phyloP scores from a whole-genome alignment of 495 filamentous ascomycete species.

The Hyaloscypha hepaticicola region DNA sequence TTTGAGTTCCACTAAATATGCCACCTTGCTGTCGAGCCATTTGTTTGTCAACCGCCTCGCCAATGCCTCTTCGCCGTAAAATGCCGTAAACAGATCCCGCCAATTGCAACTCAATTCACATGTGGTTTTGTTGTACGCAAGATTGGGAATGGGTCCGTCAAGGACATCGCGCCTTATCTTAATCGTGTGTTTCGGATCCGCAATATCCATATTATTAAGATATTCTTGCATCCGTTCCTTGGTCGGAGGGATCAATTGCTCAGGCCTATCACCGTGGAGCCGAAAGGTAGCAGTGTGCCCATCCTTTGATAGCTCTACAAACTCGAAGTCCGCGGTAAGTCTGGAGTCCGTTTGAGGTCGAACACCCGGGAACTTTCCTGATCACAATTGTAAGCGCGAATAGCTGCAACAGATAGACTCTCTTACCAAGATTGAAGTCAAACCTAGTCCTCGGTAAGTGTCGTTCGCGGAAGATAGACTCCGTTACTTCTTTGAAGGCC shows the following conservation, averaged over 20 bases:
- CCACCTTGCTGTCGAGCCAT: slow-evolving; percentile 5
- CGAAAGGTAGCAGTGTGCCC: neutral
- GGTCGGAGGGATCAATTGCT: neutral
- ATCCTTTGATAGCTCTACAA: slow-evolving; percentile 6
- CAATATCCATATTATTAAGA: neutral
- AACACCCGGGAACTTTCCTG: neutral
- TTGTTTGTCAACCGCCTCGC: neutral
- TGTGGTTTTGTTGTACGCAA: slow-evolving; percentile 1
- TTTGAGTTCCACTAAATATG: neutral
- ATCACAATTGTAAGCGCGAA: neutral
- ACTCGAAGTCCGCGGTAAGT: neutral
- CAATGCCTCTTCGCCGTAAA: slow-evolving; percentile 15
- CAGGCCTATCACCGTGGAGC: neutral
- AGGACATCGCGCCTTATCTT: slow-evolving; percentile 17
- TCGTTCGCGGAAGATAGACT: slow-evolving; percentile 14
- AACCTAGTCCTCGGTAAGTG: slow-evolving; percentile 7
- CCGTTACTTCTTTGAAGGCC: neutral
- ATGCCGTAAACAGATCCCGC: slow-evolving; percentile 13
- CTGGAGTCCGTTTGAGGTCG: neutral
- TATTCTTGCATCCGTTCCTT: neutral
- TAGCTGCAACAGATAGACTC: neutral
- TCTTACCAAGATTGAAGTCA: slow-evolving; percentile 5
- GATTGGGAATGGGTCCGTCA: slow-evolving; percentile 16
- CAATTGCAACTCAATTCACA: slow-evolving; percentile 17
- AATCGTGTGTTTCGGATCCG: neutral